Evolutionary conservation across 1,139 yeast genomes (phyloP), one percentile per base, ranked within the genome.

Genomic region (Magnusiomyces sp.): DNA sequence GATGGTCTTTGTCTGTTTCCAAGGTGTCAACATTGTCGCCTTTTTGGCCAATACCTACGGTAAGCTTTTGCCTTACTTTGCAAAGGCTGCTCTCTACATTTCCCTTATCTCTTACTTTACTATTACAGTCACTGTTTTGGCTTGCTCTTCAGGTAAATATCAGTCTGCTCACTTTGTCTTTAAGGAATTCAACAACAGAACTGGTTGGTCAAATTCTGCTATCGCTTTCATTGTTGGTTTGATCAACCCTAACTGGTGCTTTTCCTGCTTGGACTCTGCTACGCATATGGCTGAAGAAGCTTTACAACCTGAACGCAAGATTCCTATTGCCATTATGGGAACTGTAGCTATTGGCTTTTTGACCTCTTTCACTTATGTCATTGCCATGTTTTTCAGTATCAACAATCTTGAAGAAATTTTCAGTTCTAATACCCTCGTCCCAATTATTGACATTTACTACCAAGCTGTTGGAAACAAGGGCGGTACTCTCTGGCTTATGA

Each of bases 201-300:
- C 83, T 23, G 83, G 83, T 20, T 79, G 83, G 83, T 59, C 68
- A 9, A 67, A 73, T 11, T 56, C 74, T 4, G 81, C 72, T 2
- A 75, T 78, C 61, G 81, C 81, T 1, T 78, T 78, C 56, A 74
- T 79, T 49, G 78, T 78, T 13, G 83, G 83, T n/a, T 64, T 79
- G 50, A 71, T 79, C 56, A 77, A 78, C 60, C 81, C 83, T 13
- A 71, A 73, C 55, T 78, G 82, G 81, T 73, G 77, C n/a, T 77
- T 77, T 61, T 73, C 78, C 7, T 78, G 83, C 56, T 71, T 78
- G 41, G 84, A 79, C 60, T 74, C 79, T 29, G 82, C 83, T 7
- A 74, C 81, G 2, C 83, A 79, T 56, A 70, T 79, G 72, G 80
- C 81, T 13, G 83, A 79, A 60, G 83, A 79, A 60, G 73, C 77